A percentile compares a stretch with the other conserved stretches of the same genome.
Evolutionary conservation across 805 yeast species (phyloP).

Genomic region (Monosporozyma servazzii): DNA sequence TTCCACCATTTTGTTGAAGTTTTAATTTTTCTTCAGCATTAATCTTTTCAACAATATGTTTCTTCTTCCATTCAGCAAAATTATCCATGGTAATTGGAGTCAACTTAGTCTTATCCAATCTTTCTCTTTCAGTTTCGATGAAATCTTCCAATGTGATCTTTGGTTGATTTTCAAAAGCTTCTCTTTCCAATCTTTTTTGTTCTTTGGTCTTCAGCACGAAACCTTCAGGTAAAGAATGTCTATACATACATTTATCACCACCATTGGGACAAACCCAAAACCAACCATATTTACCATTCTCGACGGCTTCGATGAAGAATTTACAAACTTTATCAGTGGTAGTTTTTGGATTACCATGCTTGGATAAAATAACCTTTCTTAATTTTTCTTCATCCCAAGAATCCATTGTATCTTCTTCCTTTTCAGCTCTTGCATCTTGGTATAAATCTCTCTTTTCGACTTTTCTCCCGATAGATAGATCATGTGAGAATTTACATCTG

Average conservation of each 20-base stretch:
- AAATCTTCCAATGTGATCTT: constrained; percentile 93
- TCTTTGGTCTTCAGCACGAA: constrained; percentile 95
- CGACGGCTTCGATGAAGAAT: constrained; percentile 91
- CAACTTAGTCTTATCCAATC: constrained; percentile 57
- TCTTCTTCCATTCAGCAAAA: constrained; percentile 74
- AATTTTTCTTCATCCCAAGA: constrained; percentile 95
- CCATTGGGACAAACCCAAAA: constrained; percentile 97
- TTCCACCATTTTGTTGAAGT: constrained; percentile 21
- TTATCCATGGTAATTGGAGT: constrained; percentile 83
- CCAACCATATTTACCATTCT: constrained; percentile 97
- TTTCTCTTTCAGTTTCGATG: constrained; percentile 84
- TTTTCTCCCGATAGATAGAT: constrained; percentile 74
- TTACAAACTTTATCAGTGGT: constrained; percentile 95
- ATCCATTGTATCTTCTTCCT: constrained; percentile 85
- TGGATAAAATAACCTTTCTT: constrained; percentile 73
- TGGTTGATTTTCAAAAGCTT: constrained; percentile 76
- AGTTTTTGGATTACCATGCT: constrained; percentile 89
- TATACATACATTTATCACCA: constrained; percentile 86
- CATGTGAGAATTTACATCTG: constrained; percentile 89
- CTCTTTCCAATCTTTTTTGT: constrained; percentile 79
- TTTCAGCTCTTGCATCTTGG: constrained; percentile 67
- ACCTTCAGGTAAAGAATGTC: constrained; percentile 93
- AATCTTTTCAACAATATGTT: constrained; percentile 51
- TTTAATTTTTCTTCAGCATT: constrained; percentile 33
- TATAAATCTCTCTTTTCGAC: constrained; percentile 86